phyloP scores from a whole-genome alignment of 345 rosid genomes.

The Firmiana major region DNA sequence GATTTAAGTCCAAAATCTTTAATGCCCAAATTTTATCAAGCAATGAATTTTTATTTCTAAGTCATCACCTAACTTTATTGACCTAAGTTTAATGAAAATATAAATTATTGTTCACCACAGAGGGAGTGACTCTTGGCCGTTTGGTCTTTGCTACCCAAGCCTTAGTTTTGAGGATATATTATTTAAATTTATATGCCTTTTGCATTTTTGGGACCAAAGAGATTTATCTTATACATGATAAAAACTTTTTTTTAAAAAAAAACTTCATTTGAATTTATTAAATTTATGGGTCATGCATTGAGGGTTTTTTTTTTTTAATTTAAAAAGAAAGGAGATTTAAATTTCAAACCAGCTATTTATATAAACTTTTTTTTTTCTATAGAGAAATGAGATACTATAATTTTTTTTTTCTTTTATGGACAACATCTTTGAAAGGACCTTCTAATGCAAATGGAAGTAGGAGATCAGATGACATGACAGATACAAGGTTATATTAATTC shows the following conservation, averaged over 20 bases:
- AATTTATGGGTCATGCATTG: too few relatives aligned
- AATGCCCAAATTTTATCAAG: not conserved
- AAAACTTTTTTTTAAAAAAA: not conserved
- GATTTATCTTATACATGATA: not conserved
- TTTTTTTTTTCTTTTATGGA: too few relatives aligned
- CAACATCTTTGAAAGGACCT: too few relatives aligned
- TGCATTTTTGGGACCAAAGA: not conserved
- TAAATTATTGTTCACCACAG: not conserved
- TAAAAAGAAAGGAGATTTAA: not conserved
- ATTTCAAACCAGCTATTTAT: too few relatives aligned
- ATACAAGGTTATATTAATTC: too few relatives aligned
- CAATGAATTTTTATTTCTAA: not conserved
- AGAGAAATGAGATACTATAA: too few relatives aligned
- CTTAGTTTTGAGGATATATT: not conserved
- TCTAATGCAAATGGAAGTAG: too few relatives aligned
- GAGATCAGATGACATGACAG: too few relatives aligned
- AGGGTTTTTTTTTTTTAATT: not conserved
- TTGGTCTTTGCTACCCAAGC: not conserved
- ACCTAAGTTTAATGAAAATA: not conserved
- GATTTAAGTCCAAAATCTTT: not conserved
- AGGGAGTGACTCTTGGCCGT: not conserved
- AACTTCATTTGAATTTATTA: not conserved
- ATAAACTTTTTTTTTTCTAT: too few relatives aligned
- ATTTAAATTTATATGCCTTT: not conserved
- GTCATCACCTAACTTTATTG: conserved; percentile 1